Base-by-base conservation (phyloP, 2,329 filamentous ascomycete genomes). In the Xylaria sp. region DNA sequence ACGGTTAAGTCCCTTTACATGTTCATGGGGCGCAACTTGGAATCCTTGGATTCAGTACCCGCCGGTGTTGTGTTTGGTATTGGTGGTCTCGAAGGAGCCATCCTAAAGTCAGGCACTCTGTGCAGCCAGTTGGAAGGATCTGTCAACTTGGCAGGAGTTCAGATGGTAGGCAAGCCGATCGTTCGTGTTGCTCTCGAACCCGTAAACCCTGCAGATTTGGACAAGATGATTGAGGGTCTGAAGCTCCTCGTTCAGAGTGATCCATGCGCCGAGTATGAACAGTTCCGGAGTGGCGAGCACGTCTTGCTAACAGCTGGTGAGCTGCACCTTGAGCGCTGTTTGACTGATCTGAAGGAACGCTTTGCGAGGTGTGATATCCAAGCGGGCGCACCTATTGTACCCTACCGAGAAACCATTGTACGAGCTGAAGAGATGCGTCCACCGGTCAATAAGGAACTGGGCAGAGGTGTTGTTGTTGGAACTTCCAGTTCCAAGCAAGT, bases 21-120 rank as follows among this genome's bases (percentile, higher is more conserved):
- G 72, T 85, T 99, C 57, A 99, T 99, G 94, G 94, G 94, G 35
- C 84, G 93, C 60, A 89, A 89, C 60, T 79, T 99, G 3, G 93
- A 97, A 70, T 83, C 88, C 1, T 82, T 99, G 0, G 83, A 85
- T 13, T 89, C 88, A 0, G 93, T 97, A 0, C 93, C 93, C 4
- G 93, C 94, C 0, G 94, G 94, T 49, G 92, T 96, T 6, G 89
- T 99, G 3, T 97, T 99, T 70, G 94, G 94, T 23, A 94, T 99
- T 57, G 91, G 88, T 37, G 94, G 94, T 1, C 83, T 99, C 1
- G 92, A 94, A 70, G 93, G 92, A 13, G 88, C 93, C 62, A 88
- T 99, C n/a, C 81, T 99, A 57, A 99, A 99, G 73, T 95, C 92
- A 1, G 94, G 92, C 10, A 99, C 94, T 0, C 79, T 99, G 2